Base-by-base conservation (phyloP, 148 eudicot species). In the Rhododendron mucronatum region DNA sequence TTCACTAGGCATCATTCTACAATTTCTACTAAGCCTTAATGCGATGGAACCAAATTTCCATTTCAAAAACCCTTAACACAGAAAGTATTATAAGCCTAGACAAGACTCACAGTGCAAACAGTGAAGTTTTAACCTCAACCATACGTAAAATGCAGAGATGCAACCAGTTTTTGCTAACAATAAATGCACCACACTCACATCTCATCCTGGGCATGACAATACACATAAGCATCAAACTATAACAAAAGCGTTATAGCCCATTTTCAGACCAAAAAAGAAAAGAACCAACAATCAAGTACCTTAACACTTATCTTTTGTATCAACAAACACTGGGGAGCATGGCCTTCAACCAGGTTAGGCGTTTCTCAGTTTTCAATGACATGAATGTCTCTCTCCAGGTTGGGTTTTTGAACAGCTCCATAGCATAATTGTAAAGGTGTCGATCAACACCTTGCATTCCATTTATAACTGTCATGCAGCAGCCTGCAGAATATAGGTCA, bases 361-460 rank as follows among this genome's bases (percentile, higher is more conserved):
- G 79, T 86, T 86, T 82, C 80, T 86, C 87, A 48, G 13, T 30
- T 81, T 81, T 86, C 59, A 81, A 12, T 69, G 78, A 47, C 80
- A 81, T 26, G 51, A 86, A 86, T n/a, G 63, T 80, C 51, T 81
- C 21, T 73, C 87, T 81, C 80, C 83, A 86, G 84, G 6, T 5
- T 23, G 80, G 84, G 41, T 81, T 81, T 75, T 86, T 18, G 33
- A 86, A 86, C 69, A 86, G 75, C 53, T 86, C 80, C 76, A 86
- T 11, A 81, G 84, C 87, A 86, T 6, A n/a, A 81, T 11, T 15
- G 45, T 51, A 71, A 48, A 86, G 84, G n/a, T 30, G 65, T 8
- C 15, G 30, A 69, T 86, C 84, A 81, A 86, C 79, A 44, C 80
- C 67, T n/a, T 35, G 35, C 84, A 86, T 86, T 3, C 39, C 87